These are phyloP conservation scores for Tuctoria greenei DNA, from an alignment of 176 grass and related monocot genomes.

Conservation along the genomic window DNA sequence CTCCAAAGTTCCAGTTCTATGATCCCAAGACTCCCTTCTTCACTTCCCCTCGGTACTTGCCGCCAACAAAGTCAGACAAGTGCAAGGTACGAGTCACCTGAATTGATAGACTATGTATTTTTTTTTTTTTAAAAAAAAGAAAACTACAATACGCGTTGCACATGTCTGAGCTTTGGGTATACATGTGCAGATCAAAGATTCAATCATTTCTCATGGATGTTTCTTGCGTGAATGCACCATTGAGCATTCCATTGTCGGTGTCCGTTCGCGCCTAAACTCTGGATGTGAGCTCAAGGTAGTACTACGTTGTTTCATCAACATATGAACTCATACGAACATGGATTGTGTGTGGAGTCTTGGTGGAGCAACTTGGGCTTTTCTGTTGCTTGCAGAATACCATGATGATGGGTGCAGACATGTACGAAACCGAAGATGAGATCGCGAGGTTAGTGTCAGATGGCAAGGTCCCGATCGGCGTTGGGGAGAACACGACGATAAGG, in stretches of 20 bases:
- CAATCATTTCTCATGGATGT: constrained; percentile 71
- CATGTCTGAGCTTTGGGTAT: constrained; percentile 17
- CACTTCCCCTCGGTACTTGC: constrained; percentile 62
- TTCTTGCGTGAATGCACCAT: constrained; percentile 64
- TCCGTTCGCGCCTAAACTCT: constrained; percentile 55
- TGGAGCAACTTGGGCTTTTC: not conserved
- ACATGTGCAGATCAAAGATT: constrained; percentile 46
- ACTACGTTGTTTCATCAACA: not conserved
- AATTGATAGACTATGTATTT: not conserved
- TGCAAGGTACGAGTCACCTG: constrained; percentile 47
- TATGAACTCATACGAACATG: not conserved
- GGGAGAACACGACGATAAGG: constrained; percentile 75
- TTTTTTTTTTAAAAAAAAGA: no score
- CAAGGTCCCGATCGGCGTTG: constrained; percentile 71
- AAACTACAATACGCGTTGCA: not conserved
- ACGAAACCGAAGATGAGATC: constrained; percentile 68
- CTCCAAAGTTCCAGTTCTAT: constrained; percentile 71
- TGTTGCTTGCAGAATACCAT: constrained; percentile 58
- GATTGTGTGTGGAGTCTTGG: not conserved
- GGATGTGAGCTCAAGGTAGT: constrained; percentile 58
- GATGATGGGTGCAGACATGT: constrained; percentile 74
- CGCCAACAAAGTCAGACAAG: constrained; percentile 65
- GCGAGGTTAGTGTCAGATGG: constrained; percentile 43
- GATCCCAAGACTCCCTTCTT: constrained; percentile 73
- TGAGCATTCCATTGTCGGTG: constrained; percentile 61